A percentile compares a stretch with the other conserved stretches of the same genome.
Evolutionary conservation across 2,329 filamentous ascomycete species (phyloP).

Genomic region (Diaporthe caulivora): DNA sequence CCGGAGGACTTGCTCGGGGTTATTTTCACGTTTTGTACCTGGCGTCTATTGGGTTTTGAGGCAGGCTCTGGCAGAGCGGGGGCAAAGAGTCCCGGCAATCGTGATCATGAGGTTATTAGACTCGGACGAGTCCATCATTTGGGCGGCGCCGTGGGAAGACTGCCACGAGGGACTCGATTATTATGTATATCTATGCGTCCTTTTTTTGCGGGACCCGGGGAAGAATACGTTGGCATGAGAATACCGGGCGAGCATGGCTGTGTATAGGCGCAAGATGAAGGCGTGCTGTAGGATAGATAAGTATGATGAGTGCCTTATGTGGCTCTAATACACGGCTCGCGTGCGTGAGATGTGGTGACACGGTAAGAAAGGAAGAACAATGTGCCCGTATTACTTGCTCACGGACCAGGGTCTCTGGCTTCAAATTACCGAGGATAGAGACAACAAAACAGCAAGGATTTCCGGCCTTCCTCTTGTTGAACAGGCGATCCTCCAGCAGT

Average conservation of each 20-base stretch:
- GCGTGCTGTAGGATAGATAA: slow-evolving; percentile 18
- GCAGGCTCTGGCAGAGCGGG: not conserved
- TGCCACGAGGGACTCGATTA: not conserved
- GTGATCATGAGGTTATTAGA: not conserved
- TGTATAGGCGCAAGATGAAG: not conserved
- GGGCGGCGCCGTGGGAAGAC: not conserved
- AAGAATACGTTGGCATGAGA: not conserved
- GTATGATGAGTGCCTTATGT: not conserved
- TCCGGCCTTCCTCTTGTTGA: not conserved
- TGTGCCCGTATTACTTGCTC: slow-evolving; percentile 28
- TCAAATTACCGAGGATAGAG: slow-evolving; percentile 10
- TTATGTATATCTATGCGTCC: not conserved
- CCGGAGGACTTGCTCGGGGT: not conserved
- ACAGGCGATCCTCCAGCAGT: not conserved
- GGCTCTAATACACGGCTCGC: not conserved
- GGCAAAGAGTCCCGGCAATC: not conserved
- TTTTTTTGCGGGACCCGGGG: not conserved
- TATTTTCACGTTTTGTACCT: not conserved
- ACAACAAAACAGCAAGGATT: not conserved
- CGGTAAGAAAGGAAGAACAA: slow-evolving; percentile 24
- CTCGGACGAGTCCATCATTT: not conserved
- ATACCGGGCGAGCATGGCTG: not conserved
- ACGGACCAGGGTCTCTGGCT: not conserved
- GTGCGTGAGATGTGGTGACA: not conserved
- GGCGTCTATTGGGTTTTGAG: not conserved